These are phyloP conservation scores for Suillus subaureus DNA, from an alignment of 768 basidiomycete species.

Conservation along the genomic window DNA sequence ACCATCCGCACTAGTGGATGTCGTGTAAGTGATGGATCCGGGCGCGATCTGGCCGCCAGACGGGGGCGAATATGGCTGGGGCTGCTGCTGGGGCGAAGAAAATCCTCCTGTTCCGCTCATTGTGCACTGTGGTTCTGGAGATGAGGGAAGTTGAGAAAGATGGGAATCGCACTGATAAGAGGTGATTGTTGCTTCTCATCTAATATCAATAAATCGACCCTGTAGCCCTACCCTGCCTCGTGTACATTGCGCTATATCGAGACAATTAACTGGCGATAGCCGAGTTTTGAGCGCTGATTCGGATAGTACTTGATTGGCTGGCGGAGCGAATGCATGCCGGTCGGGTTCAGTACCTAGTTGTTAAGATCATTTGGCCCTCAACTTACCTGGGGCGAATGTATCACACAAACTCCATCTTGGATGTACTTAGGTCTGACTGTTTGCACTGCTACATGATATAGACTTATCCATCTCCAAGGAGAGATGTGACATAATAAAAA, in stretches of 20 bases:
- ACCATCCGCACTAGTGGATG: conserved; percentile 63
- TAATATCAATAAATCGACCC: conserved; percentile 15
- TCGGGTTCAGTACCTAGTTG: not conserved
- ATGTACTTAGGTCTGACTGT: not conserved
- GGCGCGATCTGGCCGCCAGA: conserved; percentile 52
- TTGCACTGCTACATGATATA: not conserved
- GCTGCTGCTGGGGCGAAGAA: conserved; percentile 28
- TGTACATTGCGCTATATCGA: conserved; percentile 36
- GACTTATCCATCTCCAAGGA: not conserved
- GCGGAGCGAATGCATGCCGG: not conserved
- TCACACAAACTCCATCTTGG: not conserved
- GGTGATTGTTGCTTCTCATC: conserved; percentile 19
- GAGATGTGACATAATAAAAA: not conserved
- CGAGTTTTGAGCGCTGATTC: conserved; percentile 20
- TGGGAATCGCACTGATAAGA: conserved; percentile 15
- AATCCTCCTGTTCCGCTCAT: conserved; percentile 27
- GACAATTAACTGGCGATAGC: conserved; percentile 21
- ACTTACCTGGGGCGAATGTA: not conserved
- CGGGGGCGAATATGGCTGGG: conserved; percentile 33
- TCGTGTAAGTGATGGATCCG: conserved; percentile 76
- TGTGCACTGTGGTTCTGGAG: conserved; percentile 15
- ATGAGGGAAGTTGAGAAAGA: conserved; percentile 13
- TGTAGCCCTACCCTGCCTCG: conserved; percentile 27
- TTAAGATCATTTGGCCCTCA: not conserved
- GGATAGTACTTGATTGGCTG: not conserved